Percentiles rank a stretch among this genome's conserved stretches.
Evolutionary conservation across 1,139 yeast species (phyloP).

Genomic region (Yamadazyma friedrichii): DNA sequence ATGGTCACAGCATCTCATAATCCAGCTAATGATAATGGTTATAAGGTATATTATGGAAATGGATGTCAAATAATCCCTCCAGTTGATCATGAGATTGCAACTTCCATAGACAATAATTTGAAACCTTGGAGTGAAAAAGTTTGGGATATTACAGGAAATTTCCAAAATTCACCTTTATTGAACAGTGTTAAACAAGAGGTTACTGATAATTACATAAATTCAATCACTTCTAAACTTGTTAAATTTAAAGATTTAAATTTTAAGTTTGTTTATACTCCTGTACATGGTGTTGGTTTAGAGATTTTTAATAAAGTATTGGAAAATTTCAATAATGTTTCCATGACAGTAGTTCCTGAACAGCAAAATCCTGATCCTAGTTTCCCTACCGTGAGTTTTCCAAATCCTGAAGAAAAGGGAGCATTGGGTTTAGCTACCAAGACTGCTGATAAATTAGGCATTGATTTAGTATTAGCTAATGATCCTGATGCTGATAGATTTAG

Average conservation of each 20-base stretch:
- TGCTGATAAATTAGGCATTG: conserved; percentile 47
- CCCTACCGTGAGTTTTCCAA: conserved; percentile 85
- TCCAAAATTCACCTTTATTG: conserved; percentile 24
- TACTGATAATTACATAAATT: conserved; percentile 33
- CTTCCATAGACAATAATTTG: conserved; percentile 57
- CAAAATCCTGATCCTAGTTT: conserved; percentile 78
- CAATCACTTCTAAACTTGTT: conserved; percentile 29
- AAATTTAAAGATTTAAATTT: conserved; percentile 22
- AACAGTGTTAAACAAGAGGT: conserved; percentile 29
- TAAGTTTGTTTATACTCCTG: conserved; percentile 80
- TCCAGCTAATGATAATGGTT: conserved; percentile 91
- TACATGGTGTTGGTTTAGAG: conserved; percentile 89
- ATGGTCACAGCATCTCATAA: conserved; percentile 98
- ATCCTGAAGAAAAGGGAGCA: conserved; percentile 96
- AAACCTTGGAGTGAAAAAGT: conserved; percentile 52
- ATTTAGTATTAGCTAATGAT: conserved; percentile 80
- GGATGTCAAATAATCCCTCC: conserved; percentile 98
- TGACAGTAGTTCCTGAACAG: conserved; percentile 55
- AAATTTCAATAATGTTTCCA: conserved; percentile 25
- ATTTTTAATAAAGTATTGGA: conserved; percentile 35
- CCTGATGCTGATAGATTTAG: conserved; percentile 97
- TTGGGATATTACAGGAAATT: conserved; percentile 48
- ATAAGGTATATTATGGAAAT: conserved; percentile 88
- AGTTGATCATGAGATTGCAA: conserved; percentile 73
- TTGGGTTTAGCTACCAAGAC: conserved; percentile 62